Evolutionary conservation across 2,329 filamentous ascomycete genomes (phyloP), one percentile per base, ranked within the genome.

Genomic region (Berkeleyomyces rouxiae): DNA sequence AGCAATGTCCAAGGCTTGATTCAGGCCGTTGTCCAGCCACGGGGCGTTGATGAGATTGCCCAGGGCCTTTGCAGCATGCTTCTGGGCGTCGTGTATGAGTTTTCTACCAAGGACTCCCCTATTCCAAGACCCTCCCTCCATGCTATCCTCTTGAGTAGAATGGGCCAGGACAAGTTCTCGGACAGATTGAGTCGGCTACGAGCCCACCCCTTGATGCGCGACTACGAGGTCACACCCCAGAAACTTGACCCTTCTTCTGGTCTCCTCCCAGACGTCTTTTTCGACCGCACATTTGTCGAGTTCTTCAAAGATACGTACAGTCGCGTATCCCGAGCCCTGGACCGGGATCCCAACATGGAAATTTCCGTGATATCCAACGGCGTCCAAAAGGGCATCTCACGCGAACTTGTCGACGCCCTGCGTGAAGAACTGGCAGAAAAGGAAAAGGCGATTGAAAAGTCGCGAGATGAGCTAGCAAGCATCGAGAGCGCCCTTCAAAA

Each of bases 281-380:
- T 97, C 66, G 90, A 96, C 68, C 79, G 82, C 57, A 82, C 82
- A 0, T 97, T 96, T 72, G 84, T 99, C 62, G 88, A 96, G 65
- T 96, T 97, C 69, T 82, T 96, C 69, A 96, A 96, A 70, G 91
- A 97, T 69, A 96, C 96, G 70, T 97, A 95, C 71, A 92, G 88
- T 69, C 86, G 91, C 7, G 76, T 96, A 64, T 77, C 86, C 46
- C 83, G 90, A 66, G 88, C 90, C 11, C 88, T 99, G 68, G 93
- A 99, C 72, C 85, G 92, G 65, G 89, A 96, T 66, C 93, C 93
- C 0, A 89, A 86, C 1, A 77, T 95, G 65, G 93, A 99, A 71
- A 85, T 95, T 36, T 86, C 90, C 0, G 82, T 93, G 9, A 78
- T 90, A 63, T 80, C 85, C 51, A 90, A 91, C 70, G 88, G 88